Percentiles rank a stretch among this genome's conserved stretches.
Conservation (phyloP, 169 alveolate species). For the Babesia sp. region DNA sequence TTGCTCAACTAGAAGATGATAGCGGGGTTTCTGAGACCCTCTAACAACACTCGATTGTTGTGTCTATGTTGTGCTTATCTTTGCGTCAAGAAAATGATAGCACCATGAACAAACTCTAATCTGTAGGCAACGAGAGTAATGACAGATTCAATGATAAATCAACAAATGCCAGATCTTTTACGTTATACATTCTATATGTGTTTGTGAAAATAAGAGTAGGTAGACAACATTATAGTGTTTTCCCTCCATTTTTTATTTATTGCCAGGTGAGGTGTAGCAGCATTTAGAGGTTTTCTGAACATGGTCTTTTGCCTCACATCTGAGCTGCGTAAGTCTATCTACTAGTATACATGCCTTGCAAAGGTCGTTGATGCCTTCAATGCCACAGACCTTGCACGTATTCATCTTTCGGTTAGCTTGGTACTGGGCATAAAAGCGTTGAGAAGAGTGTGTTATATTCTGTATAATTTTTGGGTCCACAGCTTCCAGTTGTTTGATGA, state of each 20-base stretch:
- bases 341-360: constrained; percentile 54
- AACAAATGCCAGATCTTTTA: too few species aligned
- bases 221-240: neutral
- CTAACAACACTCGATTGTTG: too few species aligned
- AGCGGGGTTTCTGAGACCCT: too few species aligned
- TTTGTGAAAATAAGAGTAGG: neutral
- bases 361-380: constrained; percentile 27
- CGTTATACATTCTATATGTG: too few species aligned
- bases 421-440: constrained; percentile 57
- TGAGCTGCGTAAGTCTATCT: constrained; percentile 15
- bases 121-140: too few species aligned
- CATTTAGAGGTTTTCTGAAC: constrained; percentile 71
- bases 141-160: too few species aligned
- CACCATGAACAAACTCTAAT: too few species aligned
- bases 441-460: constrained; percentile 68
- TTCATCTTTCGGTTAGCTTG: constrained; percentile 8
- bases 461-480: constrained; percentile 70
- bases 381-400: constrained; percentile 46
- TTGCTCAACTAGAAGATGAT: too few species aligned
- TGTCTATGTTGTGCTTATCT: too few species aligned
- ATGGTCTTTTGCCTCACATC: constrained; percentile 4
- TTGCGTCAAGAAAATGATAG: too few species aligned
- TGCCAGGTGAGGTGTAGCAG: constrained; percentile 85
- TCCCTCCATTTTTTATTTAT: neutral
- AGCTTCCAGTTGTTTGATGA: constrained; percentile 89